Conservation (phyloP, 257 asterid genomes). For the Solanum bukasovii region DNA sequence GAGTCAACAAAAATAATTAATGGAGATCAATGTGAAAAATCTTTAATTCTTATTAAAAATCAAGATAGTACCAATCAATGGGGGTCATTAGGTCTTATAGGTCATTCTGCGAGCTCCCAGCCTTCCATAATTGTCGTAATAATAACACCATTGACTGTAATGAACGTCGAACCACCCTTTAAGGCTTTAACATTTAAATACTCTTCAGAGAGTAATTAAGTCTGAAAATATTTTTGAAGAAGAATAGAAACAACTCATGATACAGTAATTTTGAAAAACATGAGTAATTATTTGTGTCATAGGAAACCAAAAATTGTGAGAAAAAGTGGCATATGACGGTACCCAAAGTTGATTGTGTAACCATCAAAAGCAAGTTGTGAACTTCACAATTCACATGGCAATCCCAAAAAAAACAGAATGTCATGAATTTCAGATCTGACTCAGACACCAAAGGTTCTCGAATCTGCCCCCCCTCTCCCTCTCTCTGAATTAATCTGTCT, state of each 20-base stretch:
- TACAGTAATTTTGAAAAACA: background rate
- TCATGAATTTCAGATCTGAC: background rate
- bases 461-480: background rate
- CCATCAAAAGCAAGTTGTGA: background rate
- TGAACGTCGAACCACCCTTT: background rate
- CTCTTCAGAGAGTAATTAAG: background rate
- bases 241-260: background rate
- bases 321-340: background rate
- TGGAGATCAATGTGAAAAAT: background rate
- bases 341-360: background rate
- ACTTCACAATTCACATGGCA: background rate
- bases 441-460: background rate
- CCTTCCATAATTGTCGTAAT: background rate
- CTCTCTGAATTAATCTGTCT: background rate
- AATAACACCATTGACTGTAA: background rate
- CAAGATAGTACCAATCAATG: background rate
- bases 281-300: background rate
- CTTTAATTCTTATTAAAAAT: background rate
- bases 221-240: background rate
- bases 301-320: background rate
- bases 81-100: background rate
- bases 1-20: background rate
- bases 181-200: background rate
- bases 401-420: conserved; percentile 2
- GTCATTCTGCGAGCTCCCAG: background rate